Evolutionary conservation across 805 yeast genomes (phyloP), one percentile per base, ranked within the genome.

Genomic region (Metschnikowia baotianmanensis): DNA sequence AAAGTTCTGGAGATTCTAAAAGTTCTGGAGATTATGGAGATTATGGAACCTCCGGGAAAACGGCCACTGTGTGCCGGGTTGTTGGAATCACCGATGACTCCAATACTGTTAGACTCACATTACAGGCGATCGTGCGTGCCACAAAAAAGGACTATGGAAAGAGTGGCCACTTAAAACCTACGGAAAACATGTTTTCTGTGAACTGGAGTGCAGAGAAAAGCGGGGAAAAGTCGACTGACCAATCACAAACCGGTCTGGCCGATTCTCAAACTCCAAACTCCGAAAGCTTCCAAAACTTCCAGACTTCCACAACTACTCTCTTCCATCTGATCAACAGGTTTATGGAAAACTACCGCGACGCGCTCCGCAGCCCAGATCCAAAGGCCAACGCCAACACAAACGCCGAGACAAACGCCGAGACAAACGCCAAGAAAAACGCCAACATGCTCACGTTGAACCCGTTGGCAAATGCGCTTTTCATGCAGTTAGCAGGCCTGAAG

Each of bases 361-460:
- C 72, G 1, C 53, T 62, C 28, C 46, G 48, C 9, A 31, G 40
- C 3, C 37, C 43, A 29, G 37, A 42, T n/a, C 38, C 52, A 8
- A 46, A 43, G 24, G 23, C 42, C 4, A n/a, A n/a, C n/a, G n/a
- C n/a, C n/a, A n/a, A n/a, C n/a, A n/a, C n/a, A n/a, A n/a, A n/a
- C n/a, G n/a, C n/a, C n/a, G n/a, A n/a, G n/a, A n/a, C n/a, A n/a
- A n/a, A n/a, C n/a, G n/a, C n/a, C n/a, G n/a, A n/a, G n/a, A n/a
- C n/a, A n/a, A n/a, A n/a, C n/a, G n/a, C n/a, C n/a, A n/a, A n/a
- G n/a, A n/a, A n/a, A n/a, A n/a, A n/a, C n/a, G n/a, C n/a, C n/a
- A 62, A 65, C 40, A 60, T 81, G 11, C 55, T 79, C 17, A 64
- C 76, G 2, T 59, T 82, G 16, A 72, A 82, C 9, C 89, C 89